These are phyloP conservation scores for Dioscorea zingiberensis DNA, from an alignment of 106 monocot species.

Conservation along the genomic window DNA sequence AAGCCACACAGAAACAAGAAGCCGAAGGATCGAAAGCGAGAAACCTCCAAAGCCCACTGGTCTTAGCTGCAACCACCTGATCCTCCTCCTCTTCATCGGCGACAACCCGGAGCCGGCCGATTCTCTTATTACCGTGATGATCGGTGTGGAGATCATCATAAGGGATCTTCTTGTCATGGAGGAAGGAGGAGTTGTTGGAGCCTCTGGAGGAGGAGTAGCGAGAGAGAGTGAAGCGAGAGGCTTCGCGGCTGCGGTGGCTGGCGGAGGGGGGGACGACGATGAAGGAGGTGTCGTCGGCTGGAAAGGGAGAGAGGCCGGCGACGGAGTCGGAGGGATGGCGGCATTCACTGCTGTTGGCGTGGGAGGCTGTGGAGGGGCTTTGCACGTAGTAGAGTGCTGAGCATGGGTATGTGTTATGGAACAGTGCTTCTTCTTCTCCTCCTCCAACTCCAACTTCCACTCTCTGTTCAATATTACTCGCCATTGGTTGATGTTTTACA, in stretches of 20 bases:
- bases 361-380: constrained; percentile 71
- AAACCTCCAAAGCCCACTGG: constrained; percentile 36
- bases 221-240: constrained; percentile 38
- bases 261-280: neutral
- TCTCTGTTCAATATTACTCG: too few relatives aligned
- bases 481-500: neutral
- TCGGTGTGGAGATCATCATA: neutral
- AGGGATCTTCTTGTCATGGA: constrained; percentile 28
- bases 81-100: constrained; percentile 7
- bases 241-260: constrained; percentile 3
- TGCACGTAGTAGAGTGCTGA: constrained; percentile 56
- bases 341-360: constrained; percentile 24
- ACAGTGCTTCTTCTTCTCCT: constrained; percentile 46
- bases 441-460: too few relatives aligned
- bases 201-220: constrained; percentile 57
- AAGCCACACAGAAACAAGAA: constrained; percentile 29
- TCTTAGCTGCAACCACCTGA: too few relatives aligned
- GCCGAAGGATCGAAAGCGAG: constrained; percentile 41
- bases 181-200: constrained; percentile 42
- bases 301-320: constrained; percentile 33
- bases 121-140: neutral
- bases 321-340: constrained; percentile 22
- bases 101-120: neutral
- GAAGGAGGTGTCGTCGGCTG: neutral
- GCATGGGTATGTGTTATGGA: constrained; percentile 40